Percentiles rank a stretch among this genome's conserved stretches.
Conservation (phyloP, 2,329 filamentous ascomycete genomes). For the Arthroderma sp. region DNA sequence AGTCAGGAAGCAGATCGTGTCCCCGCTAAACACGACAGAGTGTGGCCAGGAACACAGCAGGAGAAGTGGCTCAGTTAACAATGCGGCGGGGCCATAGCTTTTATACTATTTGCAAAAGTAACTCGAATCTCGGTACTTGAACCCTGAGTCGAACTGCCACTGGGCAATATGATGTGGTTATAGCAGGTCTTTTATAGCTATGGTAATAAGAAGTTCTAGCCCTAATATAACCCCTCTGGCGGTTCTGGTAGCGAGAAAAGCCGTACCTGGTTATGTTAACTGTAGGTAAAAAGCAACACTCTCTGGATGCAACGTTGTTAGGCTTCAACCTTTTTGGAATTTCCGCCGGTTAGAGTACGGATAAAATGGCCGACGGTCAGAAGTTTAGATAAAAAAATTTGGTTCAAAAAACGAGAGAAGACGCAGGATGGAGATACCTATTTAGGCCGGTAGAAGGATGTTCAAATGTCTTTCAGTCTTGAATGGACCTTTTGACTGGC, state of each 20-base stretch:
- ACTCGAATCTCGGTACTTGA: neutral
- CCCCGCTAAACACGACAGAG: neutral
- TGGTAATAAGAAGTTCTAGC: neutral
- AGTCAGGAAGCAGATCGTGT: constrained; percentile 3
- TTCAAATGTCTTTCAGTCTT: neutral
- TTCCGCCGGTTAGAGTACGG: too few species aligned
- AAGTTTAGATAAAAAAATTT: too few species aligned
- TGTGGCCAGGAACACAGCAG: neutral
- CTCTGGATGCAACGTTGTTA: too few species aligned
- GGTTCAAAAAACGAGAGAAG: too few species aligned
- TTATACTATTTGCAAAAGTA: neutral
- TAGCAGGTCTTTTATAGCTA: too few species aligned
- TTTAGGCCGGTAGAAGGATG: neutral
- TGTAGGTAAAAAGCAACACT: too few species aligned
- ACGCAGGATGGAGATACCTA: neutral
- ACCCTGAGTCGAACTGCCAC: neutral
- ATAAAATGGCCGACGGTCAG: too few species aligned
- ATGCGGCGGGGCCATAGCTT: neutral
- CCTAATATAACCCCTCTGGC: neutral
- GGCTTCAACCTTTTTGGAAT: too few species aligned
- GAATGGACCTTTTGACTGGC: neutral
- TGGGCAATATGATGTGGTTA: too few species aligned
- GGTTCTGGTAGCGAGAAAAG: neutral
- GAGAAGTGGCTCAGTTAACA: constrained; percentile 1
- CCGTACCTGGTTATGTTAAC: too few species aligned